phyloP scores from a whole-genome alignment of 2,329 filamentous ascomycete genomes.

The Berkeleyomyces basicola region DNA sequence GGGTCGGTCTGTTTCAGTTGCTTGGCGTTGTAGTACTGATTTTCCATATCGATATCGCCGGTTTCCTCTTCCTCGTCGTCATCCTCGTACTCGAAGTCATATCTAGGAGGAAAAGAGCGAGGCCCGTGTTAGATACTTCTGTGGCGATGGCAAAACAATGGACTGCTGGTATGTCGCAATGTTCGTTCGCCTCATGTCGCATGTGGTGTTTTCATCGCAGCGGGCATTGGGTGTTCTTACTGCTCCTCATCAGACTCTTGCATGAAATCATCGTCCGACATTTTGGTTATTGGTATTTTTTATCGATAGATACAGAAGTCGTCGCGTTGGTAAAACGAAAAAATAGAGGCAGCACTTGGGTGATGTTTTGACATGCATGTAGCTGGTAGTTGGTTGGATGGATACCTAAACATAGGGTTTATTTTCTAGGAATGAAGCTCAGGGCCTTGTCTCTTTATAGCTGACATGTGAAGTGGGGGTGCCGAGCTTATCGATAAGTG shows the following conservation, averaged over 20 bases:
- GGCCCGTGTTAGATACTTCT: conserved; percentile 5
- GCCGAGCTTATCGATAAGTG: background rate
- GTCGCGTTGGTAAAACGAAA: background rate
- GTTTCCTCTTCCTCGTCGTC: conserved; percentile 78
- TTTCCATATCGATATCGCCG: conserved; percentile 88
- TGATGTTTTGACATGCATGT: background rate
- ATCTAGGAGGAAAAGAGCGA: conserved; percentile 27
- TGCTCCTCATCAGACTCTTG: conserved; percentile 32
- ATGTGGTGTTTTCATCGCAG: background rate
- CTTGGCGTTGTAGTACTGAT: conserved; percentile 99
- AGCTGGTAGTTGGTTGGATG: too few species aligned
- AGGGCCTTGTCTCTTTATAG: background rate
- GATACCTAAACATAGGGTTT: background rate
- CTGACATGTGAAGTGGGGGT: background rate
- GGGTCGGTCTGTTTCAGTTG: conserved; percentile 81
- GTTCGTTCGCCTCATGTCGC: background rate
- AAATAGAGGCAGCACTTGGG: background rate
- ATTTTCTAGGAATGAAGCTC: background rate
- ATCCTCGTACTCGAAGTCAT: conserved; percentile 95
- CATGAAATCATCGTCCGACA: conserved; percentile 38
- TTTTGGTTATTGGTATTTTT: conserved; percentile 17
- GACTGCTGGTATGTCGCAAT: too few species aligned
- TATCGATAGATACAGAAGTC: background rate
- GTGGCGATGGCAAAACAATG: background rate
- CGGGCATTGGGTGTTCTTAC: conserved; percentile 17